Percentiles rank a stretch among this genome's conserved stretches.
Evolutionary conservation across 1,139 yeast genomes (phyloP).

Genomic region (Zygosaccharomyces sapae): DNA sequence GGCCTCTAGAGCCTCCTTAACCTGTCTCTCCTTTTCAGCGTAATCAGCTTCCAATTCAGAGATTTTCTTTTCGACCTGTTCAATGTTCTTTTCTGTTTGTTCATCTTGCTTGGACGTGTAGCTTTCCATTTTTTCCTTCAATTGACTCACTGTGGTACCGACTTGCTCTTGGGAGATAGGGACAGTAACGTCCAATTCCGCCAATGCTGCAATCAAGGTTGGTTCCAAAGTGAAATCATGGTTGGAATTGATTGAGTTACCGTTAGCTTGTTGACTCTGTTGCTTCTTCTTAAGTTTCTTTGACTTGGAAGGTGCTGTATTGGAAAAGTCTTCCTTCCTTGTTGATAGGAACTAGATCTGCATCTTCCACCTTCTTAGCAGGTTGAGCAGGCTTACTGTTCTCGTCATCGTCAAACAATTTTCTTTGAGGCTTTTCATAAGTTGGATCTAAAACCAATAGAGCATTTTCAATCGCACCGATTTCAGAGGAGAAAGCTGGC

Average conservation of each 20-base stretch:
- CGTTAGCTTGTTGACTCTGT: slow-evolving; percentile 42
- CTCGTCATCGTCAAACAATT: slow-evolving; percentile 32
- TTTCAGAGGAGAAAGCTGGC: slow-evolving; percentile 82
- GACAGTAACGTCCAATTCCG: slow-evolving; percentile 71
- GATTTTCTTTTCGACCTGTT: slow-evolving; percentile 69
- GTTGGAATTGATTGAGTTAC: slow-evolving; percentile 29
- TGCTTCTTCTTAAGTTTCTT: slow-evolving; percentile 51
- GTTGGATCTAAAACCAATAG: slow-evolving; percentile 74
- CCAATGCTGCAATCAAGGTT: slow-evolving; percentile 69
- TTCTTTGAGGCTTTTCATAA: slow-evolving; percentile 54
- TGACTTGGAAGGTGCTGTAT: slow-evolving; percentile 47
- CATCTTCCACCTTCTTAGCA: slow-evolving; percentile 52
- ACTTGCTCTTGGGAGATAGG: slow-evolving; percentile 79
- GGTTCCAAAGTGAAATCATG: slow-evolving; percentile 73
- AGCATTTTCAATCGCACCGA: slow-evolving; percentile 66
- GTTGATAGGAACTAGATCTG: slow-evolving; percentile 60
- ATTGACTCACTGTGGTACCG: slow-evolving; percentile 57
- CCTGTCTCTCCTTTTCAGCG: slow-evolving; percentile 38
- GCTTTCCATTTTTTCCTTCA: slow-evolving; percentile 70
- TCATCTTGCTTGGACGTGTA: slow-evolving; percentile 74
- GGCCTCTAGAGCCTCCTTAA: slow-evolving; percentile 38
- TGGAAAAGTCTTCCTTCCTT: slow-evolving; percentile 52
- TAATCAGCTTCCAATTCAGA: slow-evolving; percentile 49
- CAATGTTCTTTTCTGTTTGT: slow-evolving; percentile 72
- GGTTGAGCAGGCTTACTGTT: slow-evolving; percentile 23